Conservation (phyloP, 2,329 filamentous ascomycete genomes). For the Penicillium sp. region DNA sequence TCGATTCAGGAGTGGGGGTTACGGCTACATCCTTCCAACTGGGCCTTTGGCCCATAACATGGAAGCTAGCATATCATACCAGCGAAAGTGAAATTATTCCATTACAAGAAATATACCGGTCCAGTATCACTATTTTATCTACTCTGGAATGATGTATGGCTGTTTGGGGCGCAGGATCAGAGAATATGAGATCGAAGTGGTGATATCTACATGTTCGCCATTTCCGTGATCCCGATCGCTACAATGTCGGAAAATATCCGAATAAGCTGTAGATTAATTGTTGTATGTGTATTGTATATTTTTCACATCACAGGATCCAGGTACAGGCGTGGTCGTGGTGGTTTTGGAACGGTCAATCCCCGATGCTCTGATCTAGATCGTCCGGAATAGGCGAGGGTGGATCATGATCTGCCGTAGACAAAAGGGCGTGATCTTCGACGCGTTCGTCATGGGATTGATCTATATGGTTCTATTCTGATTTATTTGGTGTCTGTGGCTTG, state of each 20-base stretch:
- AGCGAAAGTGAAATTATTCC: not conserved
- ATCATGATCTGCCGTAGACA: not conserved
- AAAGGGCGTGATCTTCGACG: not conserved
- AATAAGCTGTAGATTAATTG: not conserved
- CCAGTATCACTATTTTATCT: not conserved
- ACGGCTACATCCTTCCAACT: not conserved
- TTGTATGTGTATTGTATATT: not conserved
- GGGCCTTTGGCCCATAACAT: constrained; percentile 7
- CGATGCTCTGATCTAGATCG: constrained; percentile 11
- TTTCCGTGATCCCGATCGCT: constrained; percentile 11
- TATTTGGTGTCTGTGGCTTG: too few relatives aligned
- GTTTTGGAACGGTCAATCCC: not conserved
- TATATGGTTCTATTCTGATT: not conserved
- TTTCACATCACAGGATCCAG: not conserved
- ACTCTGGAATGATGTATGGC: not conserved
- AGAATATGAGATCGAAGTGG: not conserved
- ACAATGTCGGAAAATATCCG: not conserved
- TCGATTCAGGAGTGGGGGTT: constrained; percentile 1
- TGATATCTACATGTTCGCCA: not conserved
- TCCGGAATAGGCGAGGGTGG: constrained; percentile 18
- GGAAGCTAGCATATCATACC: constrained; percentile 18
- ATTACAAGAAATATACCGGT: not conserved
- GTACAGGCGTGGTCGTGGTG: not conserved
- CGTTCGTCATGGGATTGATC: too few relatives aligned
- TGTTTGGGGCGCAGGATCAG: not conserved